phyloP scores from a whole-genome alignment of 2,329 filamentous ascomycete genomes.

The Ceratocystis albifundus region DNA sequence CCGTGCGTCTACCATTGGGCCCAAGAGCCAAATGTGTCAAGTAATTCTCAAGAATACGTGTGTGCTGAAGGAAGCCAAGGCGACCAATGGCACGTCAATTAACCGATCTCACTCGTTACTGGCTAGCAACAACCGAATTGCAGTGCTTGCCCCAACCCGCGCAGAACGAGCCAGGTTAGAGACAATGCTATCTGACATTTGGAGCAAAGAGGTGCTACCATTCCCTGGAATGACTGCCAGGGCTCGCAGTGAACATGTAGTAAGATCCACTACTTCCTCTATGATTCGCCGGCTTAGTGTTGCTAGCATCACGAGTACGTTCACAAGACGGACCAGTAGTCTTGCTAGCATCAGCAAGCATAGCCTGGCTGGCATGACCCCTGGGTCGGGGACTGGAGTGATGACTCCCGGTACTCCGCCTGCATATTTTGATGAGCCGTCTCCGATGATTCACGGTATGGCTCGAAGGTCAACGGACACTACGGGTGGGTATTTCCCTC shows the following conservation, averaged over 20 bases:
- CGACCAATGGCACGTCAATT: constrained; percentile 42
- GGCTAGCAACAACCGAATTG: constrained; percentile 52
- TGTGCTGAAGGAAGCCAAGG: constrained; percentile 46
- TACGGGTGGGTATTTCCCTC: constrained; percentile 12
- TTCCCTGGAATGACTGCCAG: constrained; percentile 67
- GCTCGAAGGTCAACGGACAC: constrained; percentile 20
- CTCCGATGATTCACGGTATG: constrained; percentile 20
- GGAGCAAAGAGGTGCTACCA: constrained; percentile 69
- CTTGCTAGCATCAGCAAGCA: constrained; percentile 31
- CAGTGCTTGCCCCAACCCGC: constrained; percentile 61
- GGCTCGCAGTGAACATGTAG: constrained; percentile 56
- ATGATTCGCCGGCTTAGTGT: constrained; percentile 83
- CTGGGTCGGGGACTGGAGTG: constrained; percentile 12
- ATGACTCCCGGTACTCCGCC: constrained; percentile 16
- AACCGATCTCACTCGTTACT: constrained; percentile 69
- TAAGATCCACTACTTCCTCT: constrained; percentile 68
- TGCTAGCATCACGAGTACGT: constrained; percentile 64
- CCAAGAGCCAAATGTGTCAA: constrained; percentile 56
- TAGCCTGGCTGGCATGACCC: constrained; percentile 14
- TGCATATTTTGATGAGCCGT: constrained; percentile 18
- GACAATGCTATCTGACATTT: constrained; percentile 61
- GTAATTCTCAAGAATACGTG: constrained; percentile 82
- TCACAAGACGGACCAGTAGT: constrained; percentile 59
- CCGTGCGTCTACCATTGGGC: constrained; percentile 60
- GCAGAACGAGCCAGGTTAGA: constrained; percentile 70